Base-by-base conservation (phyloP, 805 yeast species). In the Kodamaea neixiangensis region DNA sequence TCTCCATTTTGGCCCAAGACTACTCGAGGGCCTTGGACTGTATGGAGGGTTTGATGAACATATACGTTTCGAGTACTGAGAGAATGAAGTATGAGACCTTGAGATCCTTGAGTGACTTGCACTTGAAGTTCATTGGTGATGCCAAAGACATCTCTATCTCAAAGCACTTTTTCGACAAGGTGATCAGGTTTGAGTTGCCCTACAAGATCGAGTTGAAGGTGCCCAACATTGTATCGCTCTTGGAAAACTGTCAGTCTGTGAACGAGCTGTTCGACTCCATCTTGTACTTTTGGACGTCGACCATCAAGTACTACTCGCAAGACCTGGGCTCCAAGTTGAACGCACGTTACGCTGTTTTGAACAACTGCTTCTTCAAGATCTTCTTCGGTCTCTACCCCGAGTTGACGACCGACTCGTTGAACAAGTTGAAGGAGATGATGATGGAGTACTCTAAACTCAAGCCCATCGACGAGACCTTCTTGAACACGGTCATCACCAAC, bases 401-500 rank as follows among this genome's bases (percentile, higher is more conserved):
- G 14, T 72, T 75, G 53, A 77, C 80, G 39, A 72, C 70, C 7
- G 80, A 81, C 55, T 86, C 90, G 3, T 79, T 84, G 58, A 63
- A 62, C 47, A 76, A 79, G 57, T 77, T 89, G 58, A 80, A 80
- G 61, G 74, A 78, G 45, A 64, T 87, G 47, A 81, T 87, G 52
- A 65, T 75, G 14, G 71, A 76, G 31, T 86, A 86, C 63, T 76
- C 82, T 46, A 74, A 74, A 44, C 72, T 82, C 54, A 82, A 81
- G 60, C 73, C 79, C 18, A 76, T 86, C 50, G 93, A 88, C 65
- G 93, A 87, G 65, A 85, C 89, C n/a, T 87, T 89, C 61, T 79
- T 89, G 66, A 89, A 89, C 66, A 87, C 88, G 40, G 75, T 88
- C 48, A 75, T 89, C 51, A 80, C 89, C 38, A 84, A 83, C 61